Percentiles rank a stretch among this genome's conserved stretches.
Conservation (phyloP, 2,329 filamentous ascomycete genomes). For the Amylocarpus encephaloides region DNA sequence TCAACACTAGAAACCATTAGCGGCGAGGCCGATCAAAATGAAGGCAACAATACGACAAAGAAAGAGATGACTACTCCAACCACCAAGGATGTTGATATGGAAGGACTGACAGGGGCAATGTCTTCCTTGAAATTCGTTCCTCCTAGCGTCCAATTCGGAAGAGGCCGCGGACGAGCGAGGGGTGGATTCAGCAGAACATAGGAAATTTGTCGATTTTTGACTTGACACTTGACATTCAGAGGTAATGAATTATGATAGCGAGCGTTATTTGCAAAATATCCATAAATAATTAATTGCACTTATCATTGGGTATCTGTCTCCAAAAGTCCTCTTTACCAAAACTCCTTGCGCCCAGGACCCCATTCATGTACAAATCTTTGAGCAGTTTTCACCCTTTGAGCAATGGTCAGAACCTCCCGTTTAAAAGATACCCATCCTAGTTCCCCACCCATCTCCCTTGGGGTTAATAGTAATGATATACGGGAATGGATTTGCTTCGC, state of each 20-base stretch:
- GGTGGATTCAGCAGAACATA: constrained; percentile 28
- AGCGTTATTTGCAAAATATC: neutral
- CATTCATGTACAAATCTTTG: constrained; percentile 15
- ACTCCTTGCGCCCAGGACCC: constrained; percentile 15
- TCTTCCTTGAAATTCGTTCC: constrained; percentile 67
- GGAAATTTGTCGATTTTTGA: constrained; percentile 7
- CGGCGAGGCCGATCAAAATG: neutral
- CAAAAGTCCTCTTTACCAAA: constrained; percentile 20
- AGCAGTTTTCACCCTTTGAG: too few species aligned
- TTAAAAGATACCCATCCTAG: constrained; percentile 61
- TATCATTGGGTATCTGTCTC: constrained; percentile 26
- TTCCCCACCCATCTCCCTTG: constrained; percentile 71
- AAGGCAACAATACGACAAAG: constrained; percentile 11
- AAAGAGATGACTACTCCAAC: constrained; percentile 13
- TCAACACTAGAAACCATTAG: constrained; percentile 13
- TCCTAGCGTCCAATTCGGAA: constrained; percentile 57
- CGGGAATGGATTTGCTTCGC: constrained; percentile 86
- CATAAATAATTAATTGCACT: constrained; percentile 14
- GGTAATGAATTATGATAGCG: constrained; percentile 1
- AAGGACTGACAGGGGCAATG: constrained; percentile 60
- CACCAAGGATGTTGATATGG: constrained; percentile 40
- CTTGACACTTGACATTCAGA: neutral
- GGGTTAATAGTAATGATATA: constrained; percentile 90
- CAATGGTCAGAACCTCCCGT: neutral
- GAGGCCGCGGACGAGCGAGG: constrained; percentile 25